Base-by-base conservation (phyloP, 1,139 yeast species). In the Nakaseomyces delphensis region DNA sequence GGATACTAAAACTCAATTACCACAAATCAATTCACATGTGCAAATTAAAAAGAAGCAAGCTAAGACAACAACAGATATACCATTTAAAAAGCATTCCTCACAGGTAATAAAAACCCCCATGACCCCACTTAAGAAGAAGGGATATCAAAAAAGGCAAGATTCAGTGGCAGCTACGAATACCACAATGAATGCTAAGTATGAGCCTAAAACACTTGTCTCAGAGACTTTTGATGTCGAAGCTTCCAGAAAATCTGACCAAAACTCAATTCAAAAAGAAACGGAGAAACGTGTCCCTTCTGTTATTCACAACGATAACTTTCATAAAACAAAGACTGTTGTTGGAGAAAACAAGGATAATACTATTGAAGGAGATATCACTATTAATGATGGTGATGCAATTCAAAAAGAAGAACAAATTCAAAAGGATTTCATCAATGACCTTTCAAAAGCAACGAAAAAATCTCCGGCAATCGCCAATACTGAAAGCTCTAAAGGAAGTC, bases 241-340 rank as follows among this genome's bases (percentile, higher is more conserved):
- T 7, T 2, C 18, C 16, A 29, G 11, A 13, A 19, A 13, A 7
- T 10, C 4, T 4, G 11, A 15, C 11, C 16, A n/a, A n/a, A n/a
- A n/a, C n/a, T n/a, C n/a, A n/a, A n/a, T n/a, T n/a, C n/a, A n/a
- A n/a, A n/a, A n/a, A n/a, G n/a, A n/a, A 27, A 13, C 6, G 8
- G 23, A 31, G 10, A 18, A 31, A 11, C 23, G 32, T 11, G 18
- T 19, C 10, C 20, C 41, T 7, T 42, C 48, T 11, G 32, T 41
- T 3, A 23, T 41, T 16, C 43, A 46, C 25, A 41, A 38, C 25
- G 15, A 31, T 19, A 18, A 16, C 14, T 31, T 31, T 11, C 30
- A 27, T 9, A 27, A 27, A 10, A 8, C 14, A n/a, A 25, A 25
- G 28, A 25, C 10, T 4, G 28, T 10, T 25, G 24, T 21, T 21